Percentiles rank a stretch among this genome's conserved stretches.
These are phyloP conservation scores for Naganishia randhawae DNA, from an alignment of 768 basidiomycete genomes.

Conservation along the genomic window DNA sequence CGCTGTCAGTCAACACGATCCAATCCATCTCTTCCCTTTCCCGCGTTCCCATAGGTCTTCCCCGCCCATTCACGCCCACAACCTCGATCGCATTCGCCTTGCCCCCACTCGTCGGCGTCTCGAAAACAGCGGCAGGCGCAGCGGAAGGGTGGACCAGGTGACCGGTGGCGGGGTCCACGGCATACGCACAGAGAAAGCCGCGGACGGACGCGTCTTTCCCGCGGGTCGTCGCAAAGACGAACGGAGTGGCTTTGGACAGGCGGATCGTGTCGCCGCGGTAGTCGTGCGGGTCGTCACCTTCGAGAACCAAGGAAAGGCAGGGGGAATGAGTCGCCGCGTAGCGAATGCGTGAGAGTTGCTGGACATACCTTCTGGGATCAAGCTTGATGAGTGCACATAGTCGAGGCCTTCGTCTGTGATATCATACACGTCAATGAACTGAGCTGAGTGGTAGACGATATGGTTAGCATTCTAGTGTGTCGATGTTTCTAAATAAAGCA, in stretches of 20 bases:
- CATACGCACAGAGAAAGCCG: constrained; percentile 38
- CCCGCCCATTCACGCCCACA: constrained; percentile 27
- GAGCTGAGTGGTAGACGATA: too few species aligned
- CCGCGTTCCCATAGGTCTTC: neutral
- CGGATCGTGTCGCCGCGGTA: constrained; percentile 45
- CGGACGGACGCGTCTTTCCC: constrained; percentile 31
- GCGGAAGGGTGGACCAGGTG: constrained; percentile 1
- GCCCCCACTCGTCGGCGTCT: constrained; percentile 40
- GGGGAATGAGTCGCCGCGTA: neutral
- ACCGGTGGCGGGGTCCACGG: constrained; percentile 25
- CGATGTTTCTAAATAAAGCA: too few species aligned
- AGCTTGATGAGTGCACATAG: constrained; percentile 34
- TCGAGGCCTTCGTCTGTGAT: constrained; percentile 23
- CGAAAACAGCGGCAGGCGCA: constrained; percentile 28
- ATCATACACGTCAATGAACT: constrained; percentile 42
- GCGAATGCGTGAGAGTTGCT: neutral
- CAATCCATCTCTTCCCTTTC: constrained; percentile 30
- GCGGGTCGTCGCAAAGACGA: constrained; percentile 42
- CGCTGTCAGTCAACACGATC: constrained; percentile 41
- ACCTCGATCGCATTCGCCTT: constrained; percentile 45
- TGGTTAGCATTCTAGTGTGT: too few species aligned
- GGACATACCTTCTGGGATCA: constrained; percentile 34
- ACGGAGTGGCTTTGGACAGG: constrained; percentile 30
- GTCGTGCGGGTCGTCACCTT: constrained; percentile 25
- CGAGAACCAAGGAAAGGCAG: neutral